Evolutionary conservation across 2,329 filamentous ascomycete species (phyloP), one percentile per base, ranked within the genome.

Genomic region (Pezicula neosporulosa): DNA sequence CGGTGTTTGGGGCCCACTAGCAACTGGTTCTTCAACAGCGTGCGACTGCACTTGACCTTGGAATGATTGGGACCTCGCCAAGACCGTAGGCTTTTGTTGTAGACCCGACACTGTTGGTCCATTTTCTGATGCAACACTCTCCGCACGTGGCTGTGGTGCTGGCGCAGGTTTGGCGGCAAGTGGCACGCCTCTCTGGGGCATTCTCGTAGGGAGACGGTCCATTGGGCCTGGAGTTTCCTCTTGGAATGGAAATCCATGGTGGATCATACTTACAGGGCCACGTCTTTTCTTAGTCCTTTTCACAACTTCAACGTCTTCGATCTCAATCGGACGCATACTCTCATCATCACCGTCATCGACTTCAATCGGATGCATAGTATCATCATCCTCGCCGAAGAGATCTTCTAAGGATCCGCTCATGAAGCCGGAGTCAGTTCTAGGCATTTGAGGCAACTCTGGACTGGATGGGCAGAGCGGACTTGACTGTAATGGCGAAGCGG

Each of bases 401-500:
- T 64, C 63, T 15, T 67, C 63, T 10, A 87, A 67, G 6, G 83
- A 81, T n/a, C 87, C 87, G 64, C 89, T 94, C 80, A 92, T 89
- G 63, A 95, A 95, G 1, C 89, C 89, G 13, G 89, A 92, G 65
- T 96, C 90, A 16, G 73, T 73, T 24, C 71, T 63, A 7, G 77
- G 76, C 56, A 85, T 76, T 5, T 78, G 77, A 48, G 85, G 83
- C 24, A 85, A 67, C 19, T 77, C 72, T 0, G 75, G 79, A 74
- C 86, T 84, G 0, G 82, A 80, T 7, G 83, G 83, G 46, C 91
- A 76, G 41, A 83, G 78, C 2, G 93, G 94, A 65, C 93, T 97
- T 2, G 92, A 96, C 24, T 86, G 82, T 27, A 83, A 81, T 4
- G 87, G 85, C 52, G 81, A 84, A 2, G 80, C 74, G 36, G 79